Evolutionary conservation across 1,139 yeast genomes (phyloP), one percentile per base, ranked within the genome.

Genomic region (Geotrichum restrictum): DNA sequence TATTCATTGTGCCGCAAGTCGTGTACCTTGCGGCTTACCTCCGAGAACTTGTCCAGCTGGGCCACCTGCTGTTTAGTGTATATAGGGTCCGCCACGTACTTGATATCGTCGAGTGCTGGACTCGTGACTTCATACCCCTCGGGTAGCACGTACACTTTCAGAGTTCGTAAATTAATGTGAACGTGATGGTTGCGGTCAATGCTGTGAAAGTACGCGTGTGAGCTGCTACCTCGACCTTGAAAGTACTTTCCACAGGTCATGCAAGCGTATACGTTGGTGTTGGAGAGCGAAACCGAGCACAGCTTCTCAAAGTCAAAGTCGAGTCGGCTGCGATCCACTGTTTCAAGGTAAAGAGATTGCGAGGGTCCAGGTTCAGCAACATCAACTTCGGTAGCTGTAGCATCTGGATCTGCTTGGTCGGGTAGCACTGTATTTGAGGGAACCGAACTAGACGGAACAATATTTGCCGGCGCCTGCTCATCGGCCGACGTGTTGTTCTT

Each of bases 291-390:
- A 0, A 83, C 78, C 53, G 80, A 75, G 65, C 95, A 87, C 1
- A 80, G 67, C 62, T 80, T 81, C 44, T 83, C 88, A 52, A 78
- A 76, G 64, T 86, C 95, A 64, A 87, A 86, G 63, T 87, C 88
- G 7, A 87, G 70, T 6, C 71, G 67, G 29, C 71, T 69, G 32
- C 83, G 68, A 58, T 83, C 75, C 45, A 84, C 71, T 1, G 84
- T 79, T 41, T 80, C 83, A 13, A 82, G 68, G 62, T 80, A 81
- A 14, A 71, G 55, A 27, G 60, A 53, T 29, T 24, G 22, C 14
- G 31, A n/a, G n/a, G 19, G 2, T 22, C 31, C 10, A 14, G 19
- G 39, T n/a, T 11, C 18, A n/a, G n/a, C n/a, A 10, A 21, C 32
- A 2, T 31, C 46, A 16, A n/a, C 38, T 18, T 22, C 3, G 18